Evolutionary conservation across 805 yeast species (phyloP).

Genomic region (Hanseniaspora hatyaiensis): DNA sequence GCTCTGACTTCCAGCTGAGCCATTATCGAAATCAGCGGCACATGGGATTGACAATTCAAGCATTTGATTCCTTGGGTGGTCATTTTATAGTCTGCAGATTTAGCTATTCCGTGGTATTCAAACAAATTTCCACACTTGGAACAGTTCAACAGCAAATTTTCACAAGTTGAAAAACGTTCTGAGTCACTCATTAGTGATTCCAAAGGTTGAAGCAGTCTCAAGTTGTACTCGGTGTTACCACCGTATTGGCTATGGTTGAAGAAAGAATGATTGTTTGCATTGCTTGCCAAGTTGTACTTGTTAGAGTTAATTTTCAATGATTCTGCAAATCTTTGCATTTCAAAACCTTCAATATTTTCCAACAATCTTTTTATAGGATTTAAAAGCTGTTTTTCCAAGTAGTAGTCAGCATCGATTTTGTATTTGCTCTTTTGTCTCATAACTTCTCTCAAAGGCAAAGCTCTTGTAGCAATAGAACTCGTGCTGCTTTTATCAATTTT

Average conservation of each 20-base stretch:
- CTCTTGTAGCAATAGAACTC: constrained; percentile 51
- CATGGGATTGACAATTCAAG: constrained; percentile 41
- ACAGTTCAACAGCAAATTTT: constrained; percentile 48
- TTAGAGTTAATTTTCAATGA: constrained; percentile 67
- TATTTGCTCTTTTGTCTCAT: constrained; percentile 39
- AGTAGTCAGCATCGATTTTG: constrained; percentile 63
- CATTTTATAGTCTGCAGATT: constrained; percentile 49
- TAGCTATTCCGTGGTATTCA: constrained; percentile 62
- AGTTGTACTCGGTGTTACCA: constrained; percentile 27
- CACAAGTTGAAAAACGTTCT: constrained; percentile 65
- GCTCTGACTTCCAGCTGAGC: constrained; percentile 66
- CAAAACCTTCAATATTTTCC: constrained; percentile 78
- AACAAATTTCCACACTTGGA: constrained; percentile 46
- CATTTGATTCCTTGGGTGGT: constrained; percentile 65
- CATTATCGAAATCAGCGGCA: constrained; percentile 46
- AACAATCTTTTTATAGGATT: constrained; percentile 84
- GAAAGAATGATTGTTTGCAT: not conserved
- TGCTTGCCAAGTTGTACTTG: constrained; percentile 34
- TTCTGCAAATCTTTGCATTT: constrained; percentile 62
- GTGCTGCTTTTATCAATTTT: not conserved
- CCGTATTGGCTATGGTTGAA: not conserved
- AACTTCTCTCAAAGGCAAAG: constrained; percentile 69
- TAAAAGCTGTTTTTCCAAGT: constrained; percentile 76
- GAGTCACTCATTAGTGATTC: constrained; percentile 71
- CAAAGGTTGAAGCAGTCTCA: constrained; percentile 47